phyloP scores from a whole-genome alignment of 192 early-diverging fungal species.

The Paraglomus occultum region DNA sequence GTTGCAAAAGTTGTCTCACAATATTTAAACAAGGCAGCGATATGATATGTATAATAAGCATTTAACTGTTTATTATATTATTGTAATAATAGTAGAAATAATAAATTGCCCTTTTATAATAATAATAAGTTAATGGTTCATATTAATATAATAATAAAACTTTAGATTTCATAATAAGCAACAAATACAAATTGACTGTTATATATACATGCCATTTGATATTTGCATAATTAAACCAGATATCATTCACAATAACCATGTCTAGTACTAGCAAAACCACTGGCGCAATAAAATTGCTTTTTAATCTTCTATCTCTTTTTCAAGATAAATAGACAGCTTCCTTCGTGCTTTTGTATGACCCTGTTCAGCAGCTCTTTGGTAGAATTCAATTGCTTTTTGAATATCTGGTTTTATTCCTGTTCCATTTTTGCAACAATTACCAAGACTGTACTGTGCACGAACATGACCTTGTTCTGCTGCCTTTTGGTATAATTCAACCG shows the following conservation, averaged over 20 bases:
- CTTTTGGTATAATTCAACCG: slow-evolving; percentile 62
- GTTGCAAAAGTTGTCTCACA: slow-evolving; percentile 15
- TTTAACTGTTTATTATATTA: no score
- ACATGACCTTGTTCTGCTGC: slow-evolving; percentile 69
- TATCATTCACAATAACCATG: no score
- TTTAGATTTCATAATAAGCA: no score
- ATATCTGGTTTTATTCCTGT: slow-evolving; percentile 60
- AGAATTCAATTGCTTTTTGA: slow-evolving; percentile 53
- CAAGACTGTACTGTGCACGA: slow-evolving; percentile 50
- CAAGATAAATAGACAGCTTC: slow-evolving; percentile 53
- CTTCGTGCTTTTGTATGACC: slow-evolving; percentile 58
- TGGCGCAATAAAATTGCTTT: no score
- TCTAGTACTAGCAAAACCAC: no score
- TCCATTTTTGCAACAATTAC: slow-evolving; percentile 70
- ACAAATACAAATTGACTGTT: no score
- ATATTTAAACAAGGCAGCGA: slow-evolving; percentile 19
- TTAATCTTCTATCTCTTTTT: slow-evolving; percentile 3
- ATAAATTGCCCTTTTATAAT: no score
- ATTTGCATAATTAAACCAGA: no score
- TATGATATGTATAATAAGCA: background rate
- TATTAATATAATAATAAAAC: no score
- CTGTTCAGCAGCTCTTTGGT: slow-evolving; percentile 52
- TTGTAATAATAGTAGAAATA: no score
- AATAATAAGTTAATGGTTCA: no score
- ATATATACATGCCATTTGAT: no score